Evolutionary conservation across 2,329 filamentous ascomycete species (phyloP).

Genomic region (Gliomastix tumulicola): DNA sequence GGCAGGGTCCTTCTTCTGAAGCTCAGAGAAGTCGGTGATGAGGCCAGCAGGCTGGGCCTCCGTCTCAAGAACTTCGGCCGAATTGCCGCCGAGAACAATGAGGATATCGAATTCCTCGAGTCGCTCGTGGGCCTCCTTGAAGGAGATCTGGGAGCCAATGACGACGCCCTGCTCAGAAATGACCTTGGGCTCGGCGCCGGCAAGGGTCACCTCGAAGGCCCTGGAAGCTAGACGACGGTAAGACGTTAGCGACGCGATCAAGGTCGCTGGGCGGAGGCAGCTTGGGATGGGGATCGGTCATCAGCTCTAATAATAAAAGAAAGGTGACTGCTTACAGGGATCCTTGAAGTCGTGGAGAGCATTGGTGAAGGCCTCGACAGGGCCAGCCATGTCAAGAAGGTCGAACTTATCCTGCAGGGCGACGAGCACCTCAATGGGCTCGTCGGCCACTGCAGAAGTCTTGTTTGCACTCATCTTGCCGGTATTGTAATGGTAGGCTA

Average conservation of each 20-base stretch:
- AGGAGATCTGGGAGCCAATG: conserved; percentile 68
- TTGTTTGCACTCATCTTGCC: conserved; percentile 50
- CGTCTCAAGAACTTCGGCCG: conserved; percentile 55
- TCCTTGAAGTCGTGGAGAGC: conserved; percentile 48
- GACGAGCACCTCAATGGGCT: conserved; percentile 54
- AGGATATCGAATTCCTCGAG: conserved; percentile 74
- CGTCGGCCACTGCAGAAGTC: conserved; percentile 50
- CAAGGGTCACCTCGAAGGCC: conserved; percentile 53
- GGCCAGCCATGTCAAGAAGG: conserved; percentile 50
- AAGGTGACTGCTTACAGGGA: conserved; percentile 31
- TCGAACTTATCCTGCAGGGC: conserved; percentile 54
- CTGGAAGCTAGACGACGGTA: conserved; percentile 34
- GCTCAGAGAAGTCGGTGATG: conserved; percentile 69
- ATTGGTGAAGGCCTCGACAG: conserved; percentile 41
- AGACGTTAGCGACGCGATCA: not conserved
- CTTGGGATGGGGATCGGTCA: too few species aligned
- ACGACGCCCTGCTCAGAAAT: conserved; percentile 58
- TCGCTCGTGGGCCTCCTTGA: conserved; percentile 68
- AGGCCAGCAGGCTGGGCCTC: conserved; percentile 63
- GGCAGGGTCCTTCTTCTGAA: conserved; percentile 71
- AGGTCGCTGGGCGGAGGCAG: too few species aligned
- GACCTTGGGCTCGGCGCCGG: conserved; percentile 44
- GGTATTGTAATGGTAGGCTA: conserved; percentile 15
- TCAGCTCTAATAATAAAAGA: not conserved
- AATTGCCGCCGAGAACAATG: conserved; percentile 67